These are phyloP conservation scores for Xylaria acuta DNA, from an alignment of 495 filamentous ascomycete genomes.

Conservation along the genomic window DNA sequence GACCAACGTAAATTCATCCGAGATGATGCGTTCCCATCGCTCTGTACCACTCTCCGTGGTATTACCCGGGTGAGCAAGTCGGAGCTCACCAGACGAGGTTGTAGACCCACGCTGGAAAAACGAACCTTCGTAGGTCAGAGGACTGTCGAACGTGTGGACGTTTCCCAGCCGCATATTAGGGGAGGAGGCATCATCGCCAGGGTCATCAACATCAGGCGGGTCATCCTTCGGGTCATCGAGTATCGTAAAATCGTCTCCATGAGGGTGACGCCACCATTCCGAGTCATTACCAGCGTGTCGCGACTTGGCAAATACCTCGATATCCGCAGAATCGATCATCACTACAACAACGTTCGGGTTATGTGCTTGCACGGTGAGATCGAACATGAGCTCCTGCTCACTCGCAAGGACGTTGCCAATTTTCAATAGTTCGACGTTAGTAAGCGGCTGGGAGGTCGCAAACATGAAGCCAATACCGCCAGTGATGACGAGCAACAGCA, in stretches of 20 bases:
- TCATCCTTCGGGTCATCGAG: constrained; percentile 65
- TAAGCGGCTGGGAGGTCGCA: constrained; percentile 85
- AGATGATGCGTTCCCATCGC: constrained; percentile 88
- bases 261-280: constrained; percentile 72
- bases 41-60: constrained; percentile 84
- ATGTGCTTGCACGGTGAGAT: constrained; percentile 82
- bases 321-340: constrained; percentile 79
- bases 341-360: constrained; percentile 93
- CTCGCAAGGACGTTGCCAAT: constrained; percentile 91
- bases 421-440: constrained; percentile 73
- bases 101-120: constrained; percentile 73
- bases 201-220: constrained; percentile 56
- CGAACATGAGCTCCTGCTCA: constrained; percentile 94
- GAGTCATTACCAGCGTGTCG: constrained; percentile 78
- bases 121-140: constrained; percentile 85
- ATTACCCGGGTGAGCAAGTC: constrained; percentile 83
- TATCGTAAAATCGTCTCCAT: constrained; percentile 43
- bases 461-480: constrained; percentile 86
- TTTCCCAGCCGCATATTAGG: constrained; percentile 90
- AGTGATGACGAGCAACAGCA: constrained; percentile 77
- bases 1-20: constrained; percentile 91
- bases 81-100: constrained; percentile 79
- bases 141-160: constrained; percentile 84
- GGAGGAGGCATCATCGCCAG: constrained; percentile 63
- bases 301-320: constrained; percentile 93